phyloP scores from a whole-genome alignment of 2,329 filamentous ascomycete genomes.

The Penicillium polonicum region DNA sequence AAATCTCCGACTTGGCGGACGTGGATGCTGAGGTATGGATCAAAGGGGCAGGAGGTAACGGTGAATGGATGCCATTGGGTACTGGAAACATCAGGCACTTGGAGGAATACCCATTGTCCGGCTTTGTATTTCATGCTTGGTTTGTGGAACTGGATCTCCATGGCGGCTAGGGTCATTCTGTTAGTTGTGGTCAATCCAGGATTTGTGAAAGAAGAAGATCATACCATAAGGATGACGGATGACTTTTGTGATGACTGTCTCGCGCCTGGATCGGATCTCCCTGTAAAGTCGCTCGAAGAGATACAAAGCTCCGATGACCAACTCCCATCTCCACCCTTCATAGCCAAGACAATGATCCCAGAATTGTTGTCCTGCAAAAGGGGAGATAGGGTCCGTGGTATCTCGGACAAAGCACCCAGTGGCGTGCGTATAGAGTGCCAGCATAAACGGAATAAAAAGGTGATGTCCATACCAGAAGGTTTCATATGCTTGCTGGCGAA shows the following conservation, averaged over 20 bases:
- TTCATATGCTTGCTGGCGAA: constrained; percentile 95
- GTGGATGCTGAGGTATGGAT: constrained; percentile 91
- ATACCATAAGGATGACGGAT: constrained; percentile 91
- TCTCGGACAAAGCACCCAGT: constrained; percentile 96
- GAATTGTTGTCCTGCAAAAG: constrained; percentile 77
- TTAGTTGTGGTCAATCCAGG: not conserved
- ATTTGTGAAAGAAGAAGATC: constrained; percentile 24
- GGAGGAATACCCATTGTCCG: constrained; percentile 96
- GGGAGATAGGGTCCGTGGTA: constrained; percentile 67
- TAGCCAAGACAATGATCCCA: constrained; percentile 96
- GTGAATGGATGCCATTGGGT: constrained; percentile 99
- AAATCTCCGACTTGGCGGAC: constrained; percentile 97
- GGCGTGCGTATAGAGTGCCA: constrained; percentile 93
- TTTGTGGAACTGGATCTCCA: constrained; percentile 96
- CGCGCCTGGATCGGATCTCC: constrained; percentile 78
- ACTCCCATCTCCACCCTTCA: constrained; percentile 95
- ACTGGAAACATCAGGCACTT: constrained; percentile 81
- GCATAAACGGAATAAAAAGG: constrained; percentile 92
- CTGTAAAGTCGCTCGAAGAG: constrained; percentile 85
- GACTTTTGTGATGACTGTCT: constrained; percentile 88
- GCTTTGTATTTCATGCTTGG: constrained; percentile 97
- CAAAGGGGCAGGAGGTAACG: constrained; percentile 95
- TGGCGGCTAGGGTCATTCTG: constrained; percentile 64
- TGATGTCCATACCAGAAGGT: constrained; percentile 99
- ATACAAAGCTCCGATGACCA: constrained; percentile 82